Evolutionary conservation across 352 stramenopile species (phyloP).

Genomic region (Globisporangium cederbergense): DNA sequence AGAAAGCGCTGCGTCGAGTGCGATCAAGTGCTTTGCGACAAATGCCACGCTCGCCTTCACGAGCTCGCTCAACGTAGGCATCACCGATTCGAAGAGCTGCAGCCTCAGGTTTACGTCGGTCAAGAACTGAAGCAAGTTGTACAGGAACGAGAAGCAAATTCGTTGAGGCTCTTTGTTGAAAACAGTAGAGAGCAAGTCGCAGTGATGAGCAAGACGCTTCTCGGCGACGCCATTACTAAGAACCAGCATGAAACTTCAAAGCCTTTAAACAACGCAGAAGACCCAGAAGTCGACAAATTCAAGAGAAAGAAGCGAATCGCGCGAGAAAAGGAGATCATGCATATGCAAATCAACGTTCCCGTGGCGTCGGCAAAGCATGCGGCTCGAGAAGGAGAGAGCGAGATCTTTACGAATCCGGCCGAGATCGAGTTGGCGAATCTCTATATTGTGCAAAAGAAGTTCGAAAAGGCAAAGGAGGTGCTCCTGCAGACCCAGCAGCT

Average conservation of each 20-base stretch:
- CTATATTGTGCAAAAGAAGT: slow-evolving; percentile 61
- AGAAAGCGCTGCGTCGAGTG: slow-evolving; percentile 49
- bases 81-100: slow-evolving; percentile 46
- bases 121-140: slow-evolving; percentile 19
- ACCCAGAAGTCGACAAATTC: slow-evolving; percentile 51
- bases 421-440: slow-evolving; percentile 53
- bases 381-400: slow-evolving; percentile 26
- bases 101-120: slow-evolving; percentile 27
- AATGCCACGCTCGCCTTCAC: slow-evolving; percentile 56
- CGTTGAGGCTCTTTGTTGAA: slow-evolving; percentile 19
- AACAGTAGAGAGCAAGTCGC: slow-evolving; percentile 28
- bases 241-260: neutral
- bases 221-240: slow-evolving; percentile 2
- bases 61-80: slow-evolving; percentile 45
- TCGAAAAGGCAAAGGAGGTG: slow-evolving; percentile 37
- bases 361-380: slow-evolving; percentile 47
- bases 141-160: slow-evolving; percentile 27
- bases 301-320: slow-evolving; percentile 36
- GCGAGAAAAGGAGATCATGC: slow-evolving; percentile 50
- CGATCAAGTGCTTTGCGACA: slow-evolving; percentile 59
- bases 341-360: slow-evolving; percentile 52
- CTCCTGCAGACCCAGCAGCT: slow-evolving; percentile 29
- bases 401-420: slow-evolving; percentile 40
- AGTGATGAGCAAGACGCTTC: slow-evolving; percentile 28
- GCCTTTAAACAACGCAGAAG: neutral